Base-by-base conservation (phyloP, 352 stramenopile species). In the Phytophthora pinifolia region DNA sequence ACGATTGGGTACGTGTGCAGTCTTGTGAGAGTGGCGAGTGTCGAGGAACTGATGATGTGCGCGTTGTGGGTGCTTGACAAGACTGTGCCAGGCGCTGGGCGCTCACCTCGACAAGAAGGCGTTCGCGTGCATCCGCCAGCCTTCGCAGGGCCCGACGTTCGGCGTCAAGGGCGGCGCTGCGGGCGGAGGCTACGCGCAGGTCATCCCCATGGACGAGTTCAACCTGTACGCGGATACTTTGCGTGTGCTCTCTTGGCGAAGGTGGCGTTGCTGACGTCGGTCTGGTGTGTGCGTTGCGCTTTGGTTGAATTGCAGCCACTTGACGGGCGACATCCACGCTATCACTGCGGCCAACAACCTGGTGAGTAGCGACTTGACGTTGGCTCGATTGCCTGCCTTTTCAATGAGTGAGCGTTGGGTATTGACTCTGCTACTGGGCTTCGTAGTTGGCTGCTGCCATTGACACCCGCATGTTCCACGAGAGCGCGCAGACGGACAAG, bases 261-360 rank as follows among this genome's bases (percentile, higher is more conserved):
- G 30, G 30, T 18, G 6, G 4, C 36, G 38, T n/a, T 67, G 36
- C 32, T 72, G 34, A 62, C 31, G 0, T 41, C n/a, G 25, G 6
- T 43, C 20, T 9, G 31, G 33, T 33, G 17, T 46, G n/a, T 29
- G 36, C 18, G 6, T 56, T 46, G 46, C 39, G 45, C 20, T 37
- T 32, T 14, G 8, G n/a, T 17, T 20, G 47, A n/a, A 31, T 17
- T 62, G 4, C 25, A 90, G 80, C 13, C 97, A 99, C 65, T 64
- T 99, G 39, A 99, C 97, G 14, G 96, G 97, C 25, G 97, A 99
- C 61, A 99, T 99, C 61, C 97, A 99, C 55, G 97, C 97, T 20
- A 98, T 99, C 61, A 98, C 94, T 33, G 96, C 96, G 18, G 95
- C 96, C 6, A 99, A 99, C 78, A 99, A 99, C 70, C 64, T 99